Percentiles rank a stretch among this genome's conserved stretches.
Evolutionary conservation across 805 yeast genomes (phyloP).

Genomic region (Sugiyamaella floridensis): DNA sequence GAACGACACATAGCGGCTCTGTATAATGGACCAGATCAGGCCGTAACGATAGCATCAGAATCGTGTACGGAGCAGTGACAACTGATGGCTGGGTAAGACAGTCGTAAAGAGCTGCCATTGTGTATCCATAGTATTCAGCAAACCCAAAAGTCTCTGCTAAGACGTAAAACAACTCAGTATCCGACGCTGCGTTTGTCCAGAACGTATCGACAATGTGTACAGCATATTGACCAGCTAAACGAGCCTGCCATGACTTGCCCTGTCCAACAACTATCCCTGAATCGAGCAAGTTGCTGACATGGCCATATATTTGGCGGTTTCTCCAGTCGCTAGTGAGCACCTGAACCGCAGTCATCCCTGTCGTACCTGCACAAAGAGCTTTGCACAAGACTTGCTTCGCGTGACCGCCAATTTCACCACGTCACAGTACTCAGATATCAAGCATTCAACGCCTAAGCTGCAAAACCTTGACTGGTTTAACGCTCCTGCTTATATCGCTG

Average conservation of each 20-base stretch:
- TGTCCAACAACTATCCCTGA: neutral
- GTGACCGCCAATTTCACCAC: too few species aligned
- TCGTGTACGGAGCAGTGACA: neutral
- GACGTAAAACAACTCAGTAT: slow-evolving; percentile 1
- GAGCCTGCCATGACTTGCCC: neutral
- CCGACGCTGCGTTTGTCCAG: neutral
- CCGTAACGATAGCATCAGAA: slow-evolving; percentile 3
- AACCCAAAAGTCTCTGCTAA: slow-evolving; percentile 12
- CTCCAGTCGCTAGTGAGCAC: neutral
- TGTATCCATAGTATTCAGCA: slow-evolving; percentile 14
- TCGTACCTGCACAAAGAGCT: too few species aligned
- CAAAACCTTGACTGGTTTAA: too few species aligned
- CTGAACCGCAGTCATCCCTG: neutral
- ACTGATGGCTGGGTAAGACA: slow-evolving; percentile 5
- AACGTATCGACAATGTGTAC: slow-evolving; percentile 8
- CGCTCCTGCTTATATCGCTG: too few species aligned
- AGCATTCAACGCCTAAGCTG: too few species aligned
- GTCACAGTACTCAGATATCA: too few species aligned
- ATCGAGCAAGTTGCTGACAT: neutral
- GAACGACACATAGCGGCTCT: neutral
- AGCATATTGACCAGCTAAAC: neutral
- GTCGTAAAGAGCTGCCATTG: slow-evolving; percentile 11
- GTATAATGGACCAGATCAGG: neutral
- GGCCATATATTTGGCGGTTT: neutral
- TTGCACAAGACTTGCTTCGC: too few species aligned